phyloP scores from a whole-genome alignment of 495 filamentous ascomycete genomes.

The Annulohypoxylon bovei region DNA sequence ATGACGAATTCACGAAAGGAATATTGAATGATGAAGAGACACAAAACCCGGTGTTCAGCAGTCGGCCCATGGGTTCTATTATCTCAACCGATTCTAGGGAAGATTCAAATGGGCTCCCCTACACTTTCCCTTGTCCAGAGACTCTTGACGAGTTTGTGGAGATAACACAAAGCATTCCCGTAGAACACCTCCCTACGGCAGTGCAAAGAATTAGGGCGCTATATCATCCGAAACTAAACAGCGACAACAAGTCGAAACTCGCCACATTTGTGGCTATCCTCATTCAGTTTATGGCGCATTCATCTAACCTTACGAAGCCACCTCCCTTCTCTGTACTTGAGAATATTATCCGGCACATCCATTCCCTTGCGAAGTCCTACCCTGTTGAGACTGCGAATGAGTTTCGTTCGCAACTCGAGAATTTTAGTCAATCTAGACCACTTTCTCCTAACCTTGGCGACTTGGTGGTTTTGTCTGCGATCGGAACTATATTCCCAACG shows the following conservation, averaged over 20 bases:
- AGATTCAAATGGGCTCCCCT: constrained; percentile 69
- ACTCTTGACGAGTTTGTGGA: constrained; percentile 77
- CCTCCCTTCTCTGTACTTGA: constrained; percentile 55
- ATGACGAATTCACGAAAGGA: constrained; percentile 75
- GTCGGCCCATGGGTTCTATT: constrained; percentile 29
- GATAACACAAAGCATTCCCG: constrained; percentile 66
- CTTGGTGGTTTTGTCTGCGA: constrained; percentile 80
- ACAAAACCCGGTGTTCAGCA: constrained; percentile 55
- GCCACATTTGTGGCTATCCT: constrained; percentile 76
- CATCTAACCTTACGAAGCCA: constrained; percentile 58
- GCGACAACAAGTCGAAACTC: constrained; percentile 85
- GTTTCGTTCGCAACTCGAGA: constrained; percentile 76
- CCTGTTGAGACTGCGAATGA: constrained; percentile 77
- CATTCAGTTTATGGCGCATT: constrained; percentile 78
- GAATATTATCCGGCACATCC: constrained; percentile 66
- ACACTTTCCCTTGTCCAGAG: constrained; percentile 84
- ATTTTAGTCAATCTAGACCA: constrained; percentile 68
- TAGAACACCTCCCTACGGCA: constrained; percentile 76
- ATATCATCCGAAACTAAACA: constrained; percentile 86
- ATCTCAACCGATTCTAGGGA: constrained; percentile 43
- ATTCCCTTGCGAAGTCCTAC: constrained; percentile 86
- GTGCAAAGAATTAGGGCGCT: constrained; percentile 87
- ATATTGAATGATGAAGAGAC: constrained; percentile 64
- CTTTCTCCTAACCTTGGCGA: constrained; percentile 75
- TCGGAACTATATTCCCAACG: constrained; percentile 88